Evolutionary conservation across 768 basidiomycete species (phyloP).

Genomic region (Serendipita sp.): DNA sequence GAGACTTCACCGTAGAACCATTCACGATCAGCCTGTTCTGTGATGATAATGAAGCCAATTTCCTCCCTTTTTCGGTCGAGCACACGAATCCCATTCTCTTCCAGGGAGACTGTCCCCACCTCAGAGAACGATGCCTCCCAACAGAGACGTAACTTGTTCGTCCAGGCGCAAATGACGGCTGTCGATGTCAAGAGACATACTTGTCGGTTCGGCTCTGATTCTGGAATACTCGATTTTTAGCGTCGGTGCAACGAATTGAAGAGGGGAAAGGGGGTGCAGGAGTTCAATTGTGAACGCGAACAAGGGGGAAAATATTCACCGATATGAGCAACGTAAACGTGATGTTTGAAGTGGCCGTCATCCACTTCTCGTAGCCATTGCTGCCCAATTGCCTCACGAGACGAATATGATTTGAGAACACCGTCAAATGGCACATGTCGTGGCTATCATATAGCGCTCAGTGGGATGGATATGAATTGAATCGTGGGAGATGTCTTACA

Average conservation of each 20-base stretch:
- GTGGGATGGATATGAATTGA: neutral
- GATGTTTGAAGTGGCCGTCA: slow-evolving; percentile 68
- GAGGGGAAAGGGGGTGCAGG: slow-evolving; percentile 7
- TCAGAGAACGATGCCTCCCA: slow-evolving; percentile 87
- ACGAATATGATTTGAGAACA: slow-evolving; percentile 75
- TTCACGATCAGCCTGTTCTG: slow-evolving; percentile 19
- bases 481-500: slow-evolving; percentile 27
- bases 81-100: slow-evolving; percentile 81
- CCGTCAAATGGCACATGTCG: slow-evolving; percentile 77
- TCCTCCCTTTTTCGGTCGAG: slow-evolving; percentile 40
- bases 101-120: slow-evolving; percentile 74
- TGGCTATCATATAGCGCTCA: slow-evolving; percentile 32
- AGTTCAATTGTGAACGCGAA: neutral
- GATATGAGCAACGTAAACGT: slow-evolving; percentile 84
- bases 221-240: slow-evolving; percentile 34
- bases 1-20: slow-evolving; percentile 27
- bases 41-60: slow-evolving; percentile 25
- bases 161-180: slow-evolving; percentile 69
- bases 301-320: slow-evolving; percentile 30
- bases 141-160: slow-evolving; percentile 64
- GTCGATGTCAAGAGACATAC: slow-evolving; percentile 41
- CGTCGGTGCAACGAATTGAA: slow-evolving; percentile 52
- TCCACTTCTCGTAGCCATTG: slow-evolving; percentile 95
- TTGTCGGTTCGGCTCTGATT: slow-evolving; percentile 9
- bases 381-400: slow-evolving; percentile 83